Evolutionary conservation across 257 asterid species (phyloP), one percentile per base, ranked within the genome.

Genomic region (Marsdenia floribunda): DNA sequence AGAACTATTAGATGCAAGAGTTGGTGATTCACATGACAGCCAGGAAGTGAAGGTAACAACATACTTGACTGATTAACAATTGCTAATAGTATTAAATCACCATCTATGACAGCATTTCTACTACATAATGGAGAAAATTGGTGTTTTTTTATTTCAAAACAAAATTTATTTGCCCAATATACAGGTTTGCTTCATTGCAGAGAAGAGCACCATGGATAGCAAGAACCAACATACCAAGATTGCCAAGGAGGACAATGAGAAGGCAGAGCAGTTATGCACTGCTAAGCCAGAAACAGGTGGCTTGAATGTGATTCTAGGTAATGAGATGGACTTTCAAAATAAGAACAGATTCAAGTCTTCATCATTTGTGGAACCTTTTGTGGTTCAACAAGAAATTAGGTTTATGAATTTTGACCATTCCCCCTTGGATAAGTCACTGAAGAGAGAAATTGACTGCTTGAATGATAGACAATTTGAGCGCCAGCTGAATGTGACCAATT

Each of bases 301-400:
- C 46, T 22, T 66, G 66, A 50, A 50, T 50, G 73, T 53, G 26
- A 15, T 26, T 60, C 29, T 59, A 58, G 70, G 44, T 14, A 44
- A 46, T 73, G 58, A 61, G 18, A 24, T 73, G 58, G 46, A 40
- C 44, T 37, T 57, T 42, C 70, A 58, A 42, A 73, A 14, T 40
- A 40, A 58, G 69, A 47, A 55, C 16, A 18, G 16, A 19, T 3
- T 18, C 7, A 16, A 7, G 66, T 42, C 9, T 4, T 47, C 12
- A 73, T 22, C 55, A 26, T 73, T 47, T 8, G 35, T 61, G 49
- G 71, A 61, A 73, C 49, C 38, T 16, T 73, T 60, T 61, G 61
- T 10, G 33, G 11, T 44, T 60, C 35, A 73, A 42, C 55, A 2
- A 24, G 61, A 37, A 6, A 13, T 6, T 44, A 42, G 47, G 0